Base-by-base conservation (phyloP, 345 rosid species). In the Crucihimalaya himalaica region DNA sequence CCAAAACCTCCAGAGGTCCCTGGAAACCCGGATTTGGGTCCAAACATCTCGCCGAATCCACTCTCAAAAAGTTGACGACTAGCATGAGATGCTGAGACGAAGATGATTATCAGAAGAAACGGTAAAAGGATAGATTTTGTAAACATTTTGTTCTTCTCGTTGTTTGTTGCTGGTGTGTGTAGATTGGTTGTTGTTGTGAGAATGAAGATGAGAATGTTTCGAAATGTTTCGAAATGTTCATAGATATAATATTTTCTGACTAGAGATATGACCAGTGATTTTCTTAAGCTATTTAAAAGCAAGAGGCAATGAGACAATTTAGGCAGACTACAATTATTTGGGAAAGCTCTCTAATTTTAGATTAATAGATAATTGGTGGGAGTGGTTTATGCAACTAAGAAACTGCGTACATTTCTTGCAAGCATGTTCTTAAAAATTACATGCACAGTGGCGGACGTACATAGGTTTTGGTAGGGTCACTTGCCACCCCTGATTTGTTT, bases 41-140 rank as follows among this genome's bases (percentile, higher is more conserved):
- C 46, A 42, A 42, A 14, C 6, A 61, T 10, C 6, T 29, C 23
- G 3, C 20, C 11, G 12, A 71, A 51, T 27, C 60, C 53, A 47
- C 16, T 3, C 25, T 71, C 75, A 68, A 62, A 62, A 1, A 72
- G 70, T 63, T 63, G 63, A 63, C 77, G 77, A 72, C 70, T 43
- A 31, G 70, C 70, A 31, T 72, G 55, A 72, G 70, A 72, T 42
- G 63, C 3, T 20, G 70, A 63, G 35, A 63, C 28, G 15, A 63
- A 72, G 43, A 72, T 42, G 28, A 63, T 53, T 42, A 72, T 40
- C 19, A 72, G n/a, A 43, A 63, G 19, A 20, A 53, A 10, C 6
- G 64, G 46, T 29, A 72, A 34, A 31, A 63, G 4, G 37, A 63
- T 54, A 0, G 46, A 43, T 31, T 63, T 63, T 20, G 63, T 13